phyloP scores from a whole-genome alignment of 1,139 yeast species.

The Zygoascus meyerae region DNA sequence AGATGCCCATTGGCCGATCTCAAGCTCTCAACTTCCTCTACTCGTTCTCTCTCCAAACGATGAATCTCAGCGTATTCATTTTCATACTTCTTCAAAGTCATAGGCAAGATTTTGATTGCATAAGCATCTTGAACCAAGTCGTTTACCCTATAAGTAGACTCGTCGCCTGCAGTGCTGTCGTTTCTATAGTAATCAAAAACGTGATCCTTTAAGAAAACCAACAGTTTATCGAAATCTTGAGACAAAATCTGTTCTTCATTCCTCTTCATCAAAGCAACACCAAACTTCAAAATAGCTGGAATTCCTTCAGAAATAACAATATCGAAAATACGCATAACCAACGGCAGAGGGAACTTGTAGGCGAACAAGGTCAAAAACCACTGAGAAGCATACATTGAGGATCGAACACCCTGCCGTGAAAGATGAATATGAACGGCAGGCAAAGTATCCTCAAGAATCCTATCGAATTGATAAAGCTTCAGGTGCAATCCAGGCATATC shows the following conservation, averaged over 20 bases:
- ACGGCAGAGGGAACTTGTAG: constrained; percentile 80
- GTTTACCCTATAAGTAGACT: constrained; percentile 51
- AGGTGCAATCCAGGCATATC: constrained; percentile 93
- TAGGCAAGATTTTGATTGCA: constrained; percentile 63
- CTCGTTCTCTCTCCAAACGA: constrained; percentile 59
- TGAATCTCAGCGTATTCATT: constrained; percentile 72
- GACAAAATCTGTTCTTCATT: constrained; percentile 55
- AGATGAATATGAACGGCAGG: constrained; percentile 73
- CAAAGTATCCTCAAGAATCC: constrained; percentile 62
- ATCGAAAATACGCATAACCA: constrained; percentile 79
- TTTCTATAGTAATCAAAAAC: constrained; percentile 61
- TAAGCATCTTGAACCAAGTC: constrained; percentile 77
- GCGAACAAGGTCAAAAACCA: constrained; percentile 96
- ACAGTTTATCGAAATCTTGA: constrained; percentile 65
- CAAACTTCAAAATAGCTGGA: constrained; percentile 76
- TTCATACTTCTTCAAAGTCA: constrained; percentile 60
- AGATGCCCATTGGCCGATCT: constrained; percentile 64
- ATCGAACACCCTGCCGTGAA: constrained; percentile 74
- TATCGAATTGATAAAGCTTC: constrained; percentile 80
- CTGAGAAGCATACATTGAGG: constrained; percentile 93
- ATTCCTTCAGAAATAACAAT: constrained; percentile 82
- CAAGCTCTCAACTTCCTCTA: constrained; percentile 62
- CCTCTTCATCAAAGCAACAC: constrained; percentile 65
- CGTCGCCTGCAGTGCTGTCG: constrained; percentile 15
- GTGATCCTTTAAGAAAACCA: constrained; percentile 71